Conservation (phyloP, 768 basidiomycete species). For the Tulasnella sp. region DNA sequence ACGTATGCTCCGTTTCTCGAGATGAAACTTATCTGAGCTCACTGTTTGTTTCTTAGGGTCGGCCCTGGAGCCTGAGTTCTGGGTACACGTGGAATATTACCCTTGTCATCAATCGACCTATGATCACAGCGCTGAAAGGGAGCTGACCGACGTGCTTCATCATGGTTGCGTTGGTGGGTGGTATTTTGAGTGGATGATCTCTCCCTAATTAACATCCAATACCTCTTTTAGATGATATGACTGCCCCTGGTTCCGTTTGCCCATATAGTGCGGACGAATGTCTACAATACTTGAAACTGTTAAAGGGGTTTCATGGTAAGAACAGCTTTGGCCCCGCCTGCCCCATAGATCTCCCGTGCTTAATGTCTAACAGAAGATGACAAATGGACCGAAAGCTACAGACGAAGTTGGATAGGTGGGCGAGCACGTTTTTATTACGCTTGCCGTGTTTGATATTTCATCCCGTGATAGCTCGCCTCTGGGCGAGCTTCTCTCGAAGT, state of each 20-base stretch:
- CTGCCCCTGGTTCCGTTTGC: background rate
- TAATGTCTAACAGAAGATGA: background rate
- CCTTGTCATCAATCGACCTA: background rate
- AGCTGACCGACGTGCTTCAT: background rate
- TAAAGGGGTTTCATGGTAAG: background rate
- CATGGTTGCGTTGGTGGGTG: background rate
- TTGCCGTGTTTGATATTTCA: background rate
- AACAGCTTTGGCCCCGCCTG: no score
- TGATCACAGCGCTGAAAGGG: background rate
- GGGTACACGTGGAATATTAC: conserved; percentile 4
- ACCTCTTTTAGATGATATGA: background rate
- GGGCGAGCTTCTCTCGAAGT: background rate
- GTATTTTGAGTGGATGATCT: background rate
- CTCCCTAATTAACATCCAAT: background rate
- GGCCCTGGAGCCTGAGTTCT: background rate
- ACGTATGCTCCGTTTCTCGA: background rate
- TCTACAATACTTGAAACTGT: background rate
- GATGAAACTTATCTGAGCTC: background rate
- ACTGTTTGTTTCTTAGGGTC: background rate
- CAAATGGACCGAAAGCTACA: background rate
- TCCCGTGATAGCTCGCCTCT: background rate
- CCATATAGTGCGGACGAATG: background rate
- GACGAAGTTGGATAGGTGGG: background rate
- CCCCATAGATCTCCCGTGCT: no score
- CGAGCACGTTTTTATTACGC: no score